Percentiles rank a stretch among this genome's conserved stretches.
phyloP scores from a whole-genome alignment of 2,329 filamentous ascomycete species.

The Orbilia quercus region DNA sequence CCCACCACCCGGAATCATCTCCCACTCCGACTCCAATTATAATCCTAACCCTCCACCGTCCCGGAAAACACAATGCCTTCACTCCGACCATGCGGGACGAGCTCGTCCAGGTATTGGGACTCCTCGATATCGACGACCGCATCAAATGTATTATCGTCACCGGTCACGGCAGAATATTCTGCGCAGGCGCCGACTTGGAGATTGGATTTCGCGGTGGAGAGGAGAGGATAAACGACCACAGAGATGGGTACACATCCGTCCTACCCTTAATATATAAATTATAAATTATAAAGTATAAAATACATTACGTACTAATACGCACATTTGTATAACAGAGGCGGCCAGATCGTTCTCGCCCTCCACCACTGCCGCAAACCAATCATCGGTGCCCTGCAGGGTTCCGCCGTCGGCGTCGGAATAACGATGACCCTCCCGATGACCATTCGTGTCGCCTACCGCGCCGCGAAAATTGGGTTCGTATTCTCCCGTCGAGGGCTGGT shows the following conservation, averaged over 20 bases:
- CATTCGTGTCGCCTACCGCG: conserved; percentile 67
- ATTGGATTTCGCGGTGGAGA: conserved; percentile 60
- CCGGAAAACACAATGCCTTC: conserved; percentile 76
- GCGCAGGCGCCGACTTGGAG: conserved; percentile 71
- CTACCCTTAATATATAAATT: no score
- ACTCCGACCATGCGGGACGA: conserved; percentile 73
- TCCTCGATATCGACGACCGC: conserved; percentile 68
- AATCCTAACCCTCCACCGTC: conserved; percentile 73
- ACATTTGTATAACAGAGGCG: conserved; percentile 64
- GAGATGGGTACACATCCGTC: conserved; percentile 32
- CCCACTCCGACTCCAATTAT: conserved; percentile 71
- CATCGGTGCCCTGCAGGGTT: conserved; percentile 71
- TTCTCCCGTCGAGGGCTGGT: conserved; percentile 76
- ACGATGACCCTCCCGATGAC: conserved; percentile 72
- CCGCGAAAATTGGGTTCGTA: conserved; percentile 78
- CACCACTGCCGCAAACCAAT: conserved; percentile 71
- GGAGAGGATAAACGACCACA: conserved; percentile 53
- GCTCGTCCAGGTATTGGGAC: conserved; percentile 68
- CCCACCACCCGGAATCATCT: conserved; percentile 68
- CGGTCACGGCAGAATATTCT: conserved; percentile 69
- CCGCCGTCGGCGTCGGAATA: conserved; percentile 72
- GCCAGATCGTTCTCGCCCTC: conserved; percentile 69
- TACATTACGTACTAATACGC: conserved; percentile 18
- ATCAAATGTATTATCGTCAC: conserved; percentile 70
- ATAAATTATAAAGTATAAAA: no score